A percentile compares a stretch with the other conserved stretches of the same genome.
Evolutionary conservation across 352 stramenopile species (phyloP).

Genomic region (Globisporangium recalcitrans): DNA sequence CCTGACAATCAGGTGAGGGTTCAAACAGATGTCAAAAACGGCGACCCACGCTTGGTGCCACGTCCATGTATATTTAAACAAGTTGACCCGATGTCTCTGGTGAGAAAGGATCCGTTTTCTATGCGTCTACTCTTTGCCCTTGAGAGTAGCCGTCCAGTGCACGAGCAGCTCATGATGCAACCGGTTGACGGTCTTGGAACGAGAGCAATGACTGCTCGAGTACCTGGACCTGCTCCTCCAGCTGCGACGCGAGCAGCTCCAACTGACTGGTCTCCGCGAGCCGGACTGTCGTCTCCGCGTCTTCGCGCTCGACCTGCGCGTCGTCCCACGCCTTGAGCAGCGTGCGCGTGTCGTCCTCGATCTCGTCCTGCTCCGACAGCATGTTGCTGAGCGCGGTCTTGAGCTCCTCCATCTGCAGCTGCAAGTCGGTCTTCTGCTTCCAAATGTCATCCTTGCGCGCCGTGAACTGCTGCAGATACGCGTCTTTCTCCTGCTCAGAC

Average conservation of each 20-base stretch:
- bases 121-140: conserved; percentile 1
- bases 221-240: conserved; percentile 22
- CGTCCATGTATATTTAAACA: conserved; percentile 18
- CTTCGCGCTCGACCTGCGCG: conserved; percentile 41
- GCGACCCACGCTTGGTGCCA: neutral
- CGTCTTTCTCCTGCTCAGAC: conserved; percentile 34
- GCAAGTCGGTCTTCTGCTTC: conserved; percentile 31
- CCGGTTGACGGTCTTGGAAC: neutral
- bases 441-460: conserved; percentile 29
- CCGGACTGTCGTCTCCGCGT: conserved; percentile 66
- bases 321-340: conserved; percentile 34
- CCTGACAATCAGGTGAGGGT: conserved; percentile 29
- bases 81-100: neutral
- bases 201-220: conserved; percentile 23
- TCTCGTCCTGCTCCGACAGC: conserved; percentile 45
- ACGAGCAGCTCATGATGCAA: neutral
- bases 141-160: neutral
- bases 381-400: conserved; percentile 36
- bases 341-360: conserved; percentile 33
- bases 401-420: conserved; percentile 56
- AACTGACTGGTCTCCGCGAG: conserved; percentile 47
- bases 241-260: conserved; percentile 6
- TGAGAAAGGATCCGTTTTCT: conserved; percentile 2
- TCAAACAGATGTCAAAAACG: neutral
- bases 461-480: conserved; percentile 27